Evolutionary conservation across 768 basidiomycete genomes (phyloP).

Genomic region (Amanita polypyramis): DNA sequence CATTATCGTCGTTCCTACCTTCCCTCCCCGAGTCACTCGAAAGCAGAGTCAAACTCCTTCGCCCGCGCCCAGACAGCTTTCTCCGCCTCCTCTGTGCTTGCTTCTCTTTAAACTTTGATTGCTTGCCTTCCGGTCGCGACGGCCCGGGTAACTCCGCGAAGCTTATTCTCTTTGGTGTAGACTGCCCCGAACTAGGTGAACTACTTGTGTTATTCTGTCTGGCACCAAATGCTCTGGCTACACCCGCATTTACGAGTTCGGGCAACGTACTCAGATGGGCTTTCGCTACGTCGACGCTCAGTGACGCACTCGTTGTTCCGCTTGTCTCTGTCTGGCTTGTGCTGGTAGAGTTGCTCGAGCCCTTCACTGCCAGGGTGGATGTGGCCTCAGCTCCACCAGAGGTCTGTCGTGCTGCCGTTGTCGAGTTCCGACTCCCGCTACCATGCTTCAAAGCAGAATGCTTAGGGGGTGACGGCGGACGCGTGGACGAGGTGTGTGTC

Average conservation of each 20-base stretch:
- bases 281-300: not conserved
- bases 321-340: not conserved
- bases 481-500: constrained; percentile 47
- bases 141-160: constrained; percentile 70
- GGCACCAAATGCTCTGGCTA: constrained; percentile 6
- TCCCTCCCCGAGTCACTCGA: constrained; percentile 1
- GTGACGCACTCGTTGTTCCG: not conserved
- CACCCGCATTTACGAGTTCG: constrained; percentile 4
- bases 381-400: not conserved
- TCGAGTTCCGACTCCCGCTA: constrained; percentile 2
- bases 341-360: not conserved
- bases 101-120: constrained; percentile 25
- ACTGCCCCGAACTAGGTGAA: constrained; percentile 34
- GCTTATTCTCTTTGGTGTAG: constrained; percentile 67
- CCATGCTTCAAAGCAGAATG: constrained; percentile 29
- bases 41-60: constrained; percentile 10
- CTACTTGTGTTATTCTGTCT: constrained; percentile 24
- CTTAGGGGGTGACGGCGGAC: constrained; percentile 49
- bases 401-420: not conserved
- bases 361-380: not conserved
- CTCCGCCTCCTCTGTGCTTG: constrained; percentile 22
- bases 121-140: constrained; percentile 18
- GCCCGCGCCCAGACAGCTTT: constrained; percentile 11
- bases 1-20: constrained; percentile 7
- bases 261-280: not conserved